Conservation (phyloP, 371 early-diverging fungal species). For the Mortierella sp. region DNA sequence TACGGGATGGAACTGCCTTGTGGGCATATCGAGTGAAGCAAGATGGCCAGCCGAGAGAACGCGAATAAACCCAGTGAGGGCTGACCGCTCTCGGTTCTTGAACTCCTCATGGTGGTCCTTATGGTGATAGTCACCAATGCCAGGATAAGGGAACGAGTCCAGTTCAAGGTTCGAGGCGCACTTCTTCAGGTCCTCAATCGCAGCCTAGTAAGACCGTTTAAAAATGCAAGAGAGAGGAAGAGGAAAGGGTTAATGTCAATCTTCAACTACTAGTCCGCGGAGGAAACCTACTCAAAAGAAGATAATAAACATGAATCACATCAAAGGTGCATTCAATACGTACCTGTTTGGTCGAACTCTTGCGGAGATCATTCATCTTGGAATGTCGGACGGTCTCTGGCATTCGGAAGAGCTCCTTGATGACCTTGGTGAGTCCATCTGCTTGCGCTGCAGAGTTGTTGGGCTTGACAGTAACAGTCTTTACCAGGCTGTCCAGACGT, state of each 20-base stretch:
- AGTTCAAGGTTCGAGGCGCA: conserved; percentile 36
- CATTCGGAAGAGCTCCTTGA: conserved; percentile 40
- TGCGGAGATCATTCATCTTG: conserved; percentile 48
- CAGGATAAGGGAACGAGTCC: conserved; percentile 50
- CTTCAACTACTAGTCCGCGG: background rate
- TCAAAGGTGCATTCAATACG: background rate
- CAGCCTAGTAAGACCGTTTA: conserved; percentile 13
- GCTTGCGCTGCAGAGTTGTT: conserved; percentile 35
- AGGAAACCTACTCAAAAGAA: too few relatives aligned
- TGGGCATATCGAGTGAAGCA: conserved; percentile 23
- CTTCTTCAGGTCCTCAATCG: conserved; percentile 56
- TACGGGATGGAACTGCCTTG: conserved; percentile 41
- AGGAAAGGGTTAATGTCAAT: background rate
- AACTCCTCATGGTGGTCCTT: conserved; percentile 54
- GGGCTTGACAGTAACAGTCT: conserved; percentile 38
- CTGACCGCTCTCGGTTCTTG: conserved; percentile 48
- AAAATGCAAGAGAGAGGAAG: background rate
- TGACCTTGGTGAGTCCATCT: conserved; percentile 44
- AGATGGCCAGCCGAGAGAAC: conserved; percentile 36
- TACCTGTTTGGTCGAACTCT: conserved; percentile 46
- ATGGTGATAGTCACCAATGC: conserved; percentile 43
- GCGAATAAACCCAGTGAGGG: conserved; percentile 42
- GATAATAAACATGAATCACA: background rate
- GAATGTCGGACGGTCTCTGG: conserved; percentile 36
- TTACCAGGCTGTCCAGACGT: conserved; percentile 38